Percentiles rank a stretch among this genome's conserved stretches.
Conservation (phyloP, 2,329 filamentous ascomycete species). For the Talaromyces sp. region DNA sequence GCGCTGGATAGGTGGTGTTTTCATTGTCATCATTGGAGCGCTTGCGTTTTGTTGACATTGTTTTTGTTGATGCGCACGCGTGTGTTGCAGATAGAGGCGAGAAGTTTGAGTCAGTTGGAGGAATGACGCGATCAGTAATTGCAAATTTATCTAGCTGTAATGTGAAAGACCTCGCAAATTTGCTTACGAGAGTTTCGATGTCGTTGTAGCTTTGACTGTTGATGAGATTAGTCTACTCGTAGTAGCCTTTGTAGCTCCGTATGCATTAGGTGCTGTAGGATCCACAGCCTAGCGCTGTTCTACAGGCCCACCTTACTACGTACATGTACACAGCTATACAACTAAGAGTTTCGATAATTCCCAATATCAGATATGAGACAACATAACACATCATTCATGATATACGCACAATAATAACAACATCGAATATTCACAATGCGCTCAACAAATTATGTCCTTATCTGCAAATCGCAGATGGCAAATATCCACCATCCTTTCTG, state of each 20-base stretch:
- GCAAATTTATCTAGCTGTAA: too few relatives aligned
- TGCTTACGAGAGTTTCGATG: not conserved
- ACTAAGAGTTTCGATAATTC: not conserved
- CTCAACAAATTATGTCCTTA: not conserved
- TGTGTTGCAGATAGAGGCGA: not conserved
- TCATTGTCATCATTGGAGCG: not conserved
- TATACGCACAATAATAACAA: not conserved
- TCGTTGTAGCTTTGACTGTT: not conserved
- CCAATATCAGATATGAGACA: not conserved
- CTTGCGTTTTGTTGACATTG: conserved; percentile 5
- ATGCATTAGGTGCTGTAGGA: too few relatives aligned
- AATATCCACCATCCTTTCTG: not conserved
- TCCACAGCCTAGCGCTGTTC: too few relatives aligned
- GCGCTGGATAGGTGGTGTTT: conserved; percentile 18
- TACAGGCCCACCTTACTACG: not conserved
- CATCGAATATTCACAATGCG: not conserved
- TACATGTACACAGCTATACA: too few relatives aligned
- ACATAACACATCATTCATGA: conserved; percentile 9
- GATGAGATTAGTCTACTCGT: not conserved
- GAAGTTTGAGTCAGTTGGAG: too few relatives aligned
- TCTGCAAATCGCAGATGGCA: not conserved
- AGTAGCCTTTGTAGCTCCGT: not conserved
- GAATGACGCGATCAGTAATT: not conserved
- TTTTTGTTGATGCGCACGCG: not conserved
- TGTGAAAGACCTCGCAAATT: not conserved